Percentiles rank a stretch among this genome's conserved stretches.
Conservation (phyloP, 768 basidiomycete genomes). For the Mrakia frigida region DNA sequence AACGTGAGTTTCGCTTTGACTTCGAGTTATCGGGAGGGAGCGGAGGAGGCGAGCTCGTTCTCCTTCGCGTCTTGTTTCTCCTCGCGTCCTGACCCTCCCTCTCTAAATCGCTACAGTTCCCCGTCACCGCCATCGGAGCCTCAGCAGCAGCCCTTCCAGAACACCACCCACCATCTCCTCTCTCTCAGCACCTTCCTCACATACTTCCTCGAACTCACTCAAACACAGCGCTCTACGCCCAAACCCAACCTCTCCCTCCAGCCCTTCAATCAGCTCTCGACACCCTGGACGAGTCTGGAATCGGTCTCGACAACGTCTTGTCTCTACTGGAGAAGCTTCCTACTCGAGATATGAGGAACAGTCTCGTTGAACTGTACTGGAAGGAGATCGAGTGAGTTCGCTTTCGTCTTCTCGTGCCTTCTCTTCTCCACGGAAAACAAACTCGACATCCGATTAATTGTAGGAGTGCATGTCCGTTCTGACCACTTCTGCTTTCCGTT, state of each 20-base stretch:
- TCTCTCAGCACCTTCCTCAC: conserved; percentile 1
- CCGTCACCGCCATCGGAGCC: conserved; percentile 29
- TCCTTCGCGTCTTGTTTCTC: too few relatives aligned
- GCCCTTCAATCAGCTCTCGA: conserved; percentile 36
- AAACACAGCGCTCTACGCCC: conserved; percentile 36
- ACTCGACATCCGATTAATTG: not conserved
- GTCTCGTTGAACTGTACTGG: conserved; percentile 41
- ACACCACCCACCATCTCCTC: not conserved
- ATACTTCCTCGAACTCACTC: conserved; percentile 33
- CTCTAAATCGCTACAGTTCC: conserved; percentile 15
- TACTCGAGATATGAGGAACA: conserved; percentile 42
- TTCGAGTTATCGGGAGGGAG: not conserved
- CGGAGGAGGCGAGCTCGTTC: not conserved
- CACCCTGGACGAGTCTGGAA: conserved; percentile 44
- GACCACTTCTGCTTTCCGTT: conserved; percentile 2
- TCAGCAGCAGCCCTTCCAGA: conserved; percentile 22
- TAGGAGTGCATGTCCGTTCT: conserved; percentile 34
- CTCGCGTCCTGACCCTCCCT: not conserved
- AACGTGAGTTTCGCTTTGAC: conserved; percentile 11
- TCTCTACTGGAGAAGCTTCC: conserved; percentile 44
- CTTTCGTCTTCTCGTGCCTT: not conserved
- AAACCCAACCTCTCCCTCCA: conserved; percentile 30
- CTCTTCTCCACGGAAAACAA: not conserved
- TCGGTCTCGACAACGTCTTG: conserved; percentile 42
- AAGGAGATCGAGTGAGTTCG: conserved; percentile 36